phyloP scores from a whole-genome alignment of 768 basidiomycete species.

The Baorangia bicolor region DNA sequence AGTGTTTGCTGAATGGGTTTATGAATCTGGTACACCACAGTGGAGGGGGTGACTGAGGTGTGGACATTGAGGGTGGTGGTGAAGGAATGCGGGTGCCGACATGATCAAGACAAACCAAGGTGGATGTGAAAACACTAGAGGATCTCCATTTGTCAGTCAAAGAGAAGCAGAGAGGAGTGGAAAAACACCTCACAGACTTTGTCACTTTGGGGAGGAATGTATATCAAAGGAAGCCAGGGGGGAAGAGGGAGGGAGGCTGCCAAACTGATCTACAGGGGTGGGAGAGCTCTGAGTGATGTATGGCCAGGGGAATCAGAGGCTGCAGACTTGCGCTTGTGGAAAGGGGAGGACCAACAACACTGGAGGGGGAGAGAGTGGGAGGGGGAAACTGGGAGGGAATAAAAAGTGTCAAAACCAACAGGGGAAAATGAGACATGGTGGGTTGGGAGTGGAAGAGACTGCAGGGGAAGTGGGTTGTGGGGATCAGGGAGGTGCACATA shows the following conservation, averaged over 20 bases:
- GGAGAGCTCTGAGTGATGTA: background rate
- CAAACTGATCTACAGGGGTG: conserved; percentile 4
- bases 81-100: background rate
- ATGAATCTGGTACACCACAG: conserved; percentile 12
- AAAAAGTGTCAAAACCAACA: background rate
- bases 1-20: conserved; percentile 17
- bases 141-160: conserved; percentile 10
- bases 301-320: background rate
- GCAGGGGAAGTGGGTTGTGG: background rate
- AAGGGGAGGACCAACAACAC: background rate
- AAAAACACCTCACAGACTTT: background rate
- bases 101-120: background rate
- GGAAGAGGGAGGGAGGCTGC: background rate
- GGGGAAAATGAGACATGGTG: conserved; percentile 21
- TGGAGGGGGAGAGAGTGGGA: background rate
- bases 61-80: background rate
- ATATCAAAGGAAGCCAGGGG: background rate
- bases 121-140: background rate
- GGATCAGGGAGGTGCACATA: no score
- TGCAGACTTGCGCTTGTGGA: background rate
- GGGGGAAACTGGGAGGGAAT: background rate
- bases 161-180: conserved; percentile 6
- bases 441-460: background rate
- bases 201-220: background rate
- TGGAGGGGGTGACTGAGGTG: background rate